Evolutionary conservation across 2,329 filamentous ascomycete species (phyloP).

Genomic region (Alternaria postmessia): DNA sequence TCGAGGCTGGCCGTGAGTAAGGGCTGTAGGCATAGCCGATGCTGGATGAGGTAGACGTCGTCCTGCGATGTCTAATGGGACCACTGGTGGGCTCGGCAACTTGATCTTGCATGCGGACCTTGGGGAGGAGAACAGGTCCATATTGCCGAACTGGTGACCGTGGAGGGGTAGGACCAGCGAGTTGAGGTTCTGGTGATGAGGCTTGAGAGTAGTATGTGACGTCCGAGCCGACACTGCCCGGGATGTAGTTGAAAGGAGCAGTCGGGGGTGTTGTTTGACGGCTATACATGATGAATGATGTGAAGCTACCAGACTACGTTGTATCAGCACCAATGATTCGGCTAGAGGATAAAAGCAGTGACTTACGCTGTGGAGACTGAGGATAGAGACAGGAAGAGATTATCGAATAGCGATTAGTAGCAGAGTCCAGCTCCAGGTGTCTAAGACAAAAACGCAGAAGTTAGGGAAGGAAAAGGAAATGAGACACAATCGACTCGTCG

Average conservation of each 20-base stretch:
- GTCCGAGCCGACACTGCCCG: conserved; percentile 59
- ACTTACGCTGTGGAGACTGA: conserved; percentile 44
- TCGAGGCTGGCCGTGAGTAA: conserved; percentile 58
- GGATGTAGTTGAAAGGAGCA: conserved; percentile 48
- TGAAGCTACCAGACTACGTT: conserved; percentile 48
- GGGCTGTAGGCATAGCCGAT: conserved; percentile 55
- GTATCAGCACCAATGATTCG: conserved; percentile 22
- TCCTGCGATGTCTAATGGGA: conserved; percentile 65
- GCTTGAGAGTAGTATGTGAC: conserved; percentile 70
- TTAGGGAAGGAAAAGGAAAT: conserved; percentile 35
- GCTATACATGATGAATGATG: conserved; percentile 50
- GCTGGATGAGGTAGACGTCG: conserved; percentile 61
- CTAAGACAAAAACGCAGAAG: conserved; percentile 50
- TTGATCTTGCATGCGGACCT: conserved; percentile 86
- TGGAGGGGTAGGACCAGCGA: conserved; percentile 73
- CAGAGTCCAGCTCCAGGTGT: conserved; percentile 57
- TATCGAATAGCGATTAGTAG: conserved; percentile 50
- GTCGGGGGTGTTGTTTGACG: conserved; percentile 57
- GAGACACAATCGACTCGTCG: conserved; percentile 52
- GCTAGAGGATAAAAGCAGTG: conserved; percentile 19
- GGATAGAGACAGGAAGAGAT: conserved; percentile 39
- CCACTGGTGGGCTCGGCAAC: conserved; percentile 68
- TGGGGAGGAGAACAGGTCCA: conserved; percentile 81
- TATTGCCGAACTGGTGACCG: conserved; percentile 78
- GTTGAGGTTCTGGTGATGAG: conserved; percentile 73